Evolutionary conservation across 352 stramenopile species (phyloP), one percentile per base, ranked within the genome.

Genomic region (Globisporangium orthogonon): DNA sequence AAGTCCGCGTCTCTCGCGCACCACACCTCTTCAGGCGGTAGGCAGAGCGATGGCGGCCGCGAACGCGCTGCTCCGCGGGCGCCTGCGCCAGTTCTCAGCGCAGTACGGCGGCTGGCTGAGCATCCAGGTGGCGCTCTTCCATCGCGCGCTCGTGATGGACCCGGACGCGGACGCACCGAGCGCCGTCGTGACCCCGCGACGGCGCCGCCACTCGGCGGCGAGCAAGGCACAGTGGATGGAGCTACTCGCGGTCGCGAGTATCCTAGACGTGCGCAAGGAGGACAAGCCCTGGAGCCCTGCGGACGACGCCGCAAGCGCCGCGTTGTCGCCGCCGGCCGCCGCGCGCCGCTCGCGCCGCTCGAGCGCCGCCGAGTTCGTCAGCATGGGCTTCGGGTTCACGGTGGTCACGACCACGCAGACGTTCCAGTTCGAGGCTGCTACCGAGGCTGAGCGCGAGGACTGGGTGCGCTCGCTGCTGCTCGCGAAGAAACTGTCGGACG

Each of bases 71-170:
- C 68, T 66, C 47, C 69, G 69, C 47, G 73, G 70, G 11, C 60
- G 63, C 13, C 48, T 83, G 63, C 71, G 71, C 39, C 73, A 83
- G 65, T 83, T 73, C 63, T 79, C 68, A 47, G 66, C 71, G 43
- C 71, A 79, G 55, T 83, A 76, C 63, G 73, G 68, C 50, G 73
- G 70, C 60, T 83, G 73, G 73, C 55, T 83, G 46, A 41, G 52
- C 54, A 68, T 83, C 50, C 67, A 72, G 50, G 61, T 79, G 53
- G 65, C 75, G 48, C 64, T 83, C 40, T 78, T 80, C 53, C 54
- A 54, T 41, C 73, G 75, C 39, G 73, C 70, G 53, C 69, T 83
- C 37, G 71, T 80, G 18, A 69, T 83, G 68, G 71, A 83, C 53
- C 71, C 70, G 35, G 73, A 83, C 56, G 73, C 59, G 17, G 69